phyloP scores from a whole-genome alignment of 805 yeast species.

The Nakazawaea sp. region DNA sequence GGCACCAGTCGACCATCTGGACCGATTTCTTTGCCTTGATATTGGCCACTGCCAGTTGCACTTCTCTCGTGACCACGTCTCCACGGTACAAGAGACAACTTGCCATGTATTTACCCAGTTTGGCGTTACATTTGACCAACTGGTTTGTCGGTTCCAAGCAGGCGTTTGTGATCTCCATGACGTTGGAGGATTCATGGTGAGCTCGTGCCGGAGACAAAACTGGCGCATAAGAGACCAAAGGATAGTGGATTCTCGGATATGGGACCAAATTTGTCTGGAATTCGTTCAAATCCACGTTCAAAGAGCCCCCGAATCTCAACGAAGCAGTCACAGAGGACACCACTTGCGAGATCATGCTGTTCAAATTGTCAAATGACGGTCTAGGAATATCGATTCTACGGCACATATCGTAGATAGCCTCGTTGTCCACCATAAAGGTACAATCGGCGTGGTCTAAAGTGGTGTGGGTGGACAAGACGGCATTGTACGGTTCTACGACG shows the following conservation, averaged over 20 bases:
- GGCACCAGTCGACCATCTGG: constrained; percentile 95
- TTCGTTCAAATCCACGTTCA: constrained; percentile 88
- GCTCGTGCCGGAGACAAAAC: constrained; percentile 79
- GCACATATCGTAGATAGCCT: constrained; percentile 92
- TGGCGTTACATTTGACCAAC: constrained; percentile 93
- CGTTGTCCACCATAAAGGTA: constrained; percentile 94
- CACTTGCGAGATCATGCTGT: constrained; percentile 86
- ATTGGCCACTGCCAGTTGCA: constrained; percentile 82
- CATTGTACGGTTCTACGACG: constrained; percentile 91
- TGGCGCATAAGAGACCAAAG: constrained; percentile 89
- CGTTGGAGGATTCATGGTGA: constrained; percentile 82
- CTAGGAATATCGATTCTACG: constrained; percentile 82
- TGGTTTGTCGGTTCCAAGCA: constrained; percentile 93
- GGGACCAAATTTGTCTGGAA: constrained; percentile 94
- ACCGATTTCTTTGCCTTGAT: constrained; percentile 84
- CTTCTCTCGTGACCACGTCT: constrained; percentile 90
- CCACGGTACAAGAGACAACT: constrained; percentile 90
- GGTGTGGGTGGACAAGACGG: constrained; percentile 87
- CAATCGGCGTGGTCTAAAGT: constrained; percentile 93
- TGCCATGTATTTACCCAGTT: constrained; percentile 90
- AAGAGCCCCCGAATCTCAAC: constrained; percentile 84
- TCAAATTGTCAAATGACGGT: constrained; percentile 73
- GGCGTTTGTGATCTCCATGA: constrained; percentile 83
- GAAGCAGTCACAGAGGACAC: constrained; percentile 92
- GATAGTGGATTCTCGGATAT: constrained; percentile 94